These are phyloP conservation scores for Polygonum maritimum DNA, from an alignment of 148 eudicot species.

Conservation along the genomic window DNA sequence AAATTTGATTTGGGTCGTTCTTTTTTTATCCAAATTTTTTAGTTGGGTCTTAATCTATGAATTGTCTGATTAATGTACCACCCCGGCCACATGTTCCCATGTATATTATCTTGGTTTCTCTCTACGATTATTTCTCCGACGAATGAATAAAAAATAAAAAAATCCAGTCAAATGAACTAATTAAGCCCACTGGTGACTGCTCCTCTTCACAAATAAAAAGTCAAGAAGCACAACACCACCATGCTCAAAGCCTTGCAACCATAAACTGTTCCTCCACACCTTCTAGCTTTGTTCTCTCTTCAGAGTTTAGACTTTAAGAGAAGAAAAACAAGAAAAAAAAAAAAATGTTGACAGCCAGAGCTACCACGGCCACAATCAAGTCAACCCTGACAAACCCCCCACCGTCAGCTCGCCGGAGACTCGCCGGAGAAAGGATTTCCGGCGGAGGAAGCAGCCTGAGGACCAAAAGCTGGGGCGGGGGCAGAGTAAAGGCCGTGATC, in stretches of 20 bases:
- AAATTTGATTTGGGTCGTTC: too few relatives aligned
- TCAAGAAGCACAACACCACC: background rate
- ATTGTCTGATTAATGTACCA: too few relatives aligned
- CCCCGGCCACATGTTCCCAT: too few relatives aligned
- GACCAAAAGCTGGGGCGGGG: constrained; percentile 3
- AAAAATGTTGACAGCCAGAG: background rate
- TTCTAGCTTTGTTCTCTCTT: background rate
- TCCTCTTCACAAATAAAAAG: background rate
- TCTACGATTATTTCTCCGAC: too few relatives aligned
- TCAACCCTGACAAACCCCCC: background rate
- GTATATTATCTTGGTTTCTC: too few relatives aligned
- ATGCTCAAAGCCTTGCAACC: background rate
- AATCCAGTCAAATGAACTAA: background rate
- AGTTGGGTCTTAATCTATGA: too few relatives aligned
- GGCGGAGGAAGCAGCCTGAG: constrained; percentile 12
- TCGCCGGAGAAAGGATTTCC: constrained; percentile 14
- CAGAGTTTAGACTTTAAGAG: background rate
- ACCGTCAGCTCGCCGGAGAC: constrained; percentile 18
- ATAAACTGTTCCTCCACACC: background rate
- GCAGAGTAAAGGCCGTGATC: constrained; percentile 46
- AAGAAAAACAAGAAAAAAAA: background rate
- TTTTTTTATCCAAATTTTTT: too few relatives aligned
- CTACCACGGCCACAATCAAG: constrained; percentile 4
- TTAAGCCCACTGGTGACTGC: background rate
- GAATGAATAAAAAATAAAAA: too few relatives aligned